Base-by-base conservation (phyloP, 495 filamentous ascomycete genomes). In the Amniculicola lignicola region DNA sequence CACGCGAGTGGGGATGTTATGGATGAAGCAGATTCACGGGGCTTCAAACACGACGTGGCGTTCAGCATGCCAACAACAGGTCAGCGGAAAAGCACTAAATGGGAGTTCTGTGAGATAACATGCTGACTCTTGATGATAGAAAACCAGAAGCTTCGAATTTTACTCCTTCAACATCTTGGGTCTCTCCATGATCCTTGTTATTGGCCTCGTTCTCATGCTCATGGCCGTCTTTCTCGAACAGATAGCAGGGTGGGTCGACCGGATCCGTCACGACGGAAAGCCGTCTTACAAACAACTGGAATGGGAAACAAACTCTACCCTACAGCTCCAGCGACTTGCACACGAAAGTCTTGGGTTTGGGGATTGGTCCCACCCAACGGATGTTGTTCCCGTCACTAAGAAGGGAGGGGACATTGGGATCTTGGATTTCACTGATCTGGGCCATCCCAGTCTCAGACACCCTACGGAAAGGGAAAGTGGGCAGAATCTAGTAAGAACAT, bases 311-410 rank as follows among this genome's bases (percentile, higher is more conserved):
- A 52, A 52, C 28, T 33, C 35, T 19, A 40, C 49, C 3, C 22
- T 52, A 6, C 49, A 52, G 22, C 22, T 52, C 2, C 49, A 52
- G 21, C 18, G 35, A 18, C 22, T 50, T 3, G 14, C 46, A 15
- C 46, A 50, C n/a, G 46, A 50, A 35, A 18, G 21, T 16, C 11
- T 50, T 21, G 28, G 28, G 2, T 50, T 18, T 36, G 46, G 28
- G 2, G 21, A 9, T 6, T 40, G 37, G 37, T 6, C 11, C 19
- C 16, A 19, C 7, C n/a, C n/a, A n/a, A n/a, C n/a, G n/a, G n/a
- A n/a, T n/a, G n/a, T n/a, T n/a, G n/a, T n/a, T n/a, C n/a, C n/a
- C n/a, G n/a, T n/a, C n/a, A n/a, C n/a, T n/a, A n/a, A n/a, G n/a
- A n/a, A n/a, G n/a, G n/a, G n/a, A n/a, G n/a, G n/a, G n/a, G n/a